Evolutionary conservation across 495 filamentous ascomycete species (phyloP), one percentile per base, ranked within the genome.

Genomic region (Aspergillus baeticus): DNA sequence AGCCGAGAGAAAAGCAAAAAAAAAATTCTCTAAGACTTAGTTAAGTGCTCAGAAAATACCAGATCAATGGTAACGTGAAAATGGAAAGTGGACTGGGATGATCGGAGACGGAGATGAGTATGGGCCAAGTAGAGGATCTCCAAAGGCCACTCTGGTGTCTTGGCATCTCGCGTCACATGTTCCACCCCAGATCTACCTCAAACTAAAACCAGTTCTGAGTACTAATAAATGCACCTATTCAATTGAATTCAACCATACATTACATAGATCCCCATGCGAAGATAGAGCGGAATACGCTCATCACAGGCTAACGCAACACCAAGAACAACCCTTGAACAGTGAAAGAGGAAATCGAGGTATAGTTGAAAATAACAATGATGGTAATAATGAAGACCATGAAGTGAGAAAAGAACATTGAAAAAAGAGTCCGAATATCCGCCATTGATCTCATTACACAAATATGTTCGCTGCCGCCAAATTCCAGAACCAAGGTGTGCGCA

Each of bases 61-160:
- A 29, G 8, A 8, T 29, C 26, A 29, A 29, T 29, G 26, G 26
- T 8, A 29, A 29, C 26, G 3, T 29, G 26, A 44, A 21, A 52
- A 11, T 36, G 45, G 10, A 34, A 17, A 22, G 26, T 35, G 14
- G 33, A 21, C 11, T 47, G 26, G 54, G 8, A 15, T 47, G 43
- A 48, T 13, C 14, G 54, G 26, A 15, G 51, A 37, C 46, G 47
- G 26, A 20, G 57, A 38, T 34, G 26, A 41, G n/a, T n/a, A 54
- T 42, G 39, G 15, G 35, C 38, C n/a, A 34, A 20, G 8, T 54
- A 35, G 15, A 17, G 52, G 36, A 34, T 17, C 7, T 33, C 6
- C 50, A 69, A 67, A 69, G 66, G 66, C 64, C 66, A 69, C 63
- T 48, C 57, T 69, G 66, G 62, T 66, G 58, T 59, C 57, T 58